Evolutionary conservation across 306 rosid genomes (phyloP), one percentile per base, ranked within the genome.

Genomic region (Castanea sativa): DNA sequence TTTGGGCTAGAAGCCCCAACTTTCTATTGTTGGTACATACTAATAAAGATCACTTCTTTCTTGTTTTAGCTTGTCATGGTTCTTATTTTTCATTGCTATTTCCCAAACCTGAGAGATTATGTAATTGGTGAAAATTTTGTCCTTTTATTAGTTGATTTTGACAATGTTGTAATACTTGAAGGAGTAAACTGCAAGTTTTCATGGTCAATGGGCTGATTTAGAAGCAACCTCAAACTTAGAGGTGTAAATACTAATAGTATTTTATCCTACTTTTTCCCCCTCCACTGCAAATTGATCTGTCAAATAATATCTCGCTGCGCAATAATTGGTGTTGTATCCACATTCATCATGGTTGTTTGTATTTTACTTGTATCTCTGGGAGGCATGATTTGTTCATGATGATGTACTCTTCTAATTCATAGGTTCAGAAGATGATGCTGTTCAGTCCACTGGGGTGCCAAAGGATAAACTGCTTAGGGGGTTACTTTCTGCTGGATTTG

Each of bases 401-500:
- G 41, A 38, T 29, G 75, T 72, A 35, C 32, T 75, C 86, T 77
- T 73, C 71, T 80, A 51, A 32, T 70, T 58, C 51, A 63, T 78
- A 82, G 91, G 76, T 80, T 75, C 78, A 65, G 82, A 74, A 59
- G 83, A 79, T n/a, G 67, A 52, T 18, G 33, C 75, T 43, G 83
- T 82, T 63, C 73, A 15, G 30, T 78, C 85, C 33, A 56, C 9
- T 45, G 79, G 63, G 72, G 73, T 83, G 80, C 87, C 72, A 25
- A 79, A 64, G 76, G 93, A 89, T 85, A 80, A 79, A 57, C 73
- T 87, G 71, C 82, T 81, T 30, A 83, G 89, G 7, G 92, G 93
- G 64, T 90, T 91, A 81, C 86, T 91, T 43, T 61, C 82, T 73
- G 82, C 69, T 56, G 90, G 88, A 59, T 86, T 91, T 74, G 86